Evolutionary conservation across 345 rosid species (phyloP), one percentile per base, ranked within the genome.

Genomic region (Atalantia buxifolia): DNA sequence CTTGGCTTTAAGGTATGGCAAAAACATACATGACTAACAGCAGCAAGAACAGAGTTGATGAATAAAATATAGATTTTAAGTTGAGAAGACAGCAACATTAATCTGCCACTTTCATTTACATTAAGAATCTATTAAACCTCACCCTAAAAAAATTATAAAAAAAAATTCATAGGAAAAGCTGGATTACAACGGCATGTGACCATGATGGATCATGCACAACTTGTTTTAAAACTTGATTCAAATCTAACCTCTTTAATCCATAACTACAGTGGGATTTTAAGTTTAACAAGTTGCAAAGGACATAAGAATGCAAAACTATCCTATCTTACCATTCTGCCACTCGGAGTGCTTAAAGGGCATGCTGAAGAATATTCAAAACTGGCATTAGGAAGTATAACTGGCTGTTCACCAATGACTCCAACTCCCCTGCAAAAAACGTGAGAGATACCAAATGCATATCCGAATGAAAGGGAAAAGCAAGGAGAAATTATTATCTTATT

Each of bases 331-430:
- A 90, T 90, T 88, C 89, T 88, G 72, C 94, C 94, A 77, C 74
- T 87, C 6, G 92, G 83, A 19, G 93, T 90, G 82, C 85, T 76
- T 57, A 92, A 78, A 9, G 94, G 93, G 84, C 97, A 92, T 9
- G 97, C 97, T 62, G 94, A 90, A 55, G 94, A 92, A 84, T 92
- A 92, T 68, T 92, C 97, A 71, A 90, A 92, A 61, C 92, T 88
- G 19, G 91, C 86, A 70, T 69, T 78, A 19, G 97, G 92, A 81
- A 90, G 94, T 74, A 92, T 87, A 68, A 89, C 94, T 19, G 97
- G 97, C 78, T 90, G 94, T 84, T 92, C 94, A 22, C 94, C 97
- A 9, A 90, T 86, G 50, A 92, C 97, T 81, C 97, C 94, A 28
- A 84, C 79, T 33, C 93, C 94, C 88, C 97, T 90, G 87, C n/a